Base-by-base conservation (phyloP, 2,329 filamentous ascomycete species). In the Trichoderma citrinoviride region DNA sequence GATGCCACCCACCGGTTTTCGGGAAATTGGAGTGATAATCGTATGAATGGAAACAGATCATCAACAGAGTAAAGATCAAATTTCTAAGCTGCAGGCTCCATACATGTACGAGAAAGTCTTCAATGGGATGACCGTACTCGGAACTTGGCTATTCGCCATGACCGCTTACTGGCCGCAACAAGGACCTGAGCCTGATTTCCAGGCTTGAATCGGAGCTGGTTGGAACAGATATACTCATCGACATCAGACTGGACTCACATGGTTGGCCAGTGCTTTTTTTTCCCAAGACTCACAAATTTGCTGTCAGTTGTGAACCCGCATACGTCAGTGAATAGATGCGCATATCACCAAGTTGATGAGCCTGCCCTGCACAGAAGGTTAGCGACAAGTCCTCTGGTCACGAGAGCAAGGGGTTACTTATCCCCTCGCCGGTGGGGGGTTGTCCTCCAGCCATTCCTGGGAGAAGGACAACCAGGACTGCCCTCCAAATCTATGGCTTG, bases 401-500 rank as follows among this genome's bases (percentile, higher is more conserved):
- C 25, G 23, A 66, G 54, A 49, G 53, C 61, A 49, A 49, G 66
- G 70, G 68, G 65, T 70, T 69, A 84, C 82, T 83, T 84, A 85
- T 84, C 82, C 80, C 78, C 79, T 75, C 67, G 46, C 63, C 62
- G 68, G 68, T 71, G 76, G 78, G 77, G 81, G 82, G 82, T 77
- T 77, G 77, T 75, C 77, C 77, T 78, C 79, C 73, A 76, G 76
- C 80, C 81, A 80, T 84, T 80, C 71, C 82, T 80, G 81, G 79
- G 75, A 77, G 74, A 76, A 78, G 74, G 75, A 76, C 80, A 80
- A 77, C 82, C 81, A 77, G 79, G 80, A 78, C 81, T 80, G 70
- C 76, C 77, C 73, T 70, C 72, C 64, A 52, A 44, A 71, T 68
- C 69, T 44, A 62, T 64, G 77, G 78, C 75, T 74, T 74, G 76